Evolutionary conservation across 1,139 yeast species (phyloP).

Genomic region (Pichia sp.): DNA sequence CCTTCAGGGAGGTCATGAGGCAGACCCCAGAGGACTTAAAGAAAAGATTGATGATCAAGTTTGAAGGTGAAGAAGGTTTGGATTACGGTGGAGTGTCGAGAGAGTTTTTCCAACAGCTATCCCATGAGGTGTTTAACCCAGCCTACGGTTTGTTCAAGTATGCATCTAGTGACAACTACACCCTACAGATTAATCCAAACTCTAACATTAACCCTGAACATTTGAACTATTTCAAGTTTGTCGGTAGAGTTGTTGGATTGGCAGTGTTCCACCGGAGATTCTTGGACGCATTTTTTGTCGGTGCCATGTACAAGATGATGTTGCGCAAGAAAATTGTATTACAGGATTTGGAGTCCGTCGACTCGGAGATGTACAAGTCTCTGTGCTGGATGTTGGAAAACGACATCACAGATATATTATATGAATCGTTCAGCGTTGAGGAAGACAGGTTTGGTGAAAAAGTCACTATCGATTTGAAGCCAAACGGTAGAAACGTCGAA

Average conservation of each 20-base stretch:
- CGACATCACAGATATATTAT: conserved; percentile 82
- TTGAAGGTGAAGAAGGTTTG: conserved; percentile 98
- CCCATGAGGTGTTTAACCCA: conserved; percentile 99
- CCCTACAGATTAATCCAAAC: conserved; percentile 95
- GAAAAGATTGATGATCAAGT: conserved; percentile 95
- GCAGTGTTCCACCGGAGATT: conserved; percentile 98
- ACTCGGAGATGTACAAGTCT: conserved; percentile 91
- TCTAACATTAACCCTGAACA: conserved; percentile 98
- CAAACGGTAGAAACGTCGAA: conserved; percentile 80
- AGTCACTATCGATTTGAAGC: conserved; percentile 85
- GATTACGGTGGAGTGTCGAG: conserved; percentile 99
- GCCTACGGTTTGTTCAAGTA: conserved; percentile 95
- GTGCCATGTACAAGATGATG: conserved; percentile 98
- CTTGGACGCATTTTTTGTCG: conserved; percentile 96
- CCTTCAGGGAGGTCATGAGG: conserved; percentile 97
- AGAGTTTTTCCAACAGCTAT: conserved; percentile 90
- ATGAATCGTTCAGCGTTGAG: conserved; percentile 88
- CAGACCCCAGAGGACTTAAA: conserved; percentile 97
- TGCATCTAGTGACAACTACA: conserved; percentile 96
- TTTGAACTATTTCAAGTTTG: conserved; percentile 93
- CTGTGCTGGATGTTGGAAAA: conserved; percentile 94
- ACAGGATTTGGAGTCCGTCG: conserved; percentile 99
- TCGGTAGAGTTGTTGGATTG: conserved; percentile 96
- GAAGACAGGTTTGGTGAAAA: conserved; percentile 95
- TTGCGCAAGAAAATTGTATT: conserved; percentile 87